Conservation (phyloP, 371 early-diverging fungal species). For the Umbelopsis sp. region DNA sequence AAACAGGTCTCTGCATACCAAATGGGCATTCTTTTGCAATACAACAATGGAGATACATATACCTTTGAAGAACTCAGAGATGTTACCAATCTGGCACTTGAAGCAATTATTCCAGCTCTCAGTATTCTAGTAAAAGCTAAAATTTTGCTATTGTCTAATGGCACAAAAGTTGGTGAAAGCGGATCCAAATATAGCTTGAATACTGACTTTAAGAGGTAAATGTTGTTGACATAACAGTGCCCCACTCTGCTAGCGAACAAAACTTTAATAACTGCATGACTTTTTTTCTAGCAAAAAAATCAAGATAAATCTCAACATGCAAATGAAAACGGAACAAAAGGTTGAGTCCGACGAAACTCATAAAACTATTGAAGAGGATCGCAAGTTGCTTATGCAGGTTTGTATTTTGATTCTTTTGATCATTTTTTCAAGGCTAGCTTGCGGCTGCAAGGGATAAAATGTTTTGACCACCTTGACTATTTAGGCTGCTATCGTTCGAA, state of each 20-base stretch:
- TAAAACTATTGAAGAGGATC: slow-evolving; percentile 86
- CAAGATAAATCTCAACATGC: slow-evolving; percentile 82
- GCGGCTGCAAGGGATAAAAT: neutral
- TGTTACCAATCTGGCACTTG: slow-evolving; percentile 73
- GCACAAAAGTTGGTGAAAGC: slow-evolving; percentile 56
- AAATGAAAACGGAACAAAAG: slow-evolving; percentile 85
- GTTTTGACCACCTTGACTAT: neutral
- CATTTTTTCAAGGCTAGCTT: too few relatives aligned
- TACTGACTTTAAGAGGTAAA: slow-evolving; percentile 79
- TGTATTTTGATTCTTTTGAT: neutral
- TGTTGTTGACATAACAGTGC: neutral
- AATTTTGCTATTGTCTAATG: slow-evolving; percentile 60
- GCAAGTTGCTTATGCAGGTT: slow-evolving; percentile 88
- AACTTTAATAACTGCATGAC: neutral
- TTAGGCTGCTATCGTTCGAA: slow-evolving; percentile 91
- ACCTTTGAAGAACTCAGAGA: slow-evolving; percentile 67
- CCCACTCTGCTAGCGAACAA: neutral
- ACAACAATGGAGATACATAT: slow-evolving; percentile 69
- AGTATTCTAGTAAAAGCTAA: slow-evolving; percentile 83
- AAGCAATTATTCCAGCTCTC: slow-evolving; percentile 72
- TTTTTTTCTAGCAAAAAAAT: slow-evolving; percentile 70
- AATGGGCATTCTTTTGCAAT: slow-evolving; percentile 88
- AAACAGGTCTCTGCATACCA: slow-evolving; percentile 80
- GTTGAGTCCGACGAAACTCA: slow-evolving; percentile 87
- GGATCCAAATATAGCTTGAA: slow-evolving; percentile 74